Percentiles rank a stretch among this genome's conserved stretches.
Conservation (phyloP, 306 rosid species). For the Acacia crassicarpa region DNA sequence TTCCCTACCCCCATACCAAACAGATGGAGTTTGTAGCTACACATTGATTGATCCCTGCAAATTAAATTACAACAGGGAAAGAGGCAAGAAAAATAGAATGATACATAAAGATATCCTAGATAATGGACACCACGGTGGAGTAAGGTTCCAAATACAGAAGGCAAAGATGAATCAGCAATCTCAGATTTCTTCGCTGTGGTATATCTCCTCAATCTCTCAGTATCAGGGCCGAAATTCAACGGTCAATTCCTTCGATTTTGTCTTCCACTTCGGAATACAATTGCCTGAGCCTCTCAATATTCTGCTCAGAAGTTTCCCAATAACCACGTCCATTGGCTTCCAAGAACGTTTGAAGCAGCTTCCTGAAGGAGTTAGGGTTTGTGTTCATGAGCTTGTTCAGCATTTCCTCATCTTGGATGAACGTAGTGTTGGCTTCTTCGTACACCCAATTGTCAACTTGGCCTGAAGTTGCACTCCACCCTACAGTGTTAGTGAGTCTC, state of each 20-base stretch:
- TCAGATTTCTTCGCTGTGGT: slow-evolving; percentile 33
- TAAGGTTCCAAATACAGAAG: slow-evolving; percentile 6
- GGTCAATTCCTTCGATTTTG: slow-evolving; percentile 93
- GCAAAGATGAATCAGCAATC: slow-evolving; percentile 33
- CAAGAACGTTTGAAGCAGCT: slow-evolving; percentile 88
- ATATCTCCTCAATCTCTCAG: slow-evolving; percentile 27
- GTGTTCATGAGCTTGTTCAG: slow-evolving; percentile 81
- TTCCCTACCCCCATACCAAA: too few species aligned
- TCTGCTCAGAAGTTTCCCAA: slow-evolving; percentile 90
- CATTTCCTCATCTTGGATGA: slow-evolving; percentile 91
- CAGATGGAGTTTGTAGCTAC: slow-evolving; percentile 34
- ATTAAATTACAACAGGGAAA: slow-evolving; percentile 41
- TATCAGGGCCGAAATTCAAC: slow-evolving; percentile 38
- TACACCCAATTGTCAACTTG: slow-evolving; percentile 99
- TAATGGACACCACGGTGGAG: background rate
- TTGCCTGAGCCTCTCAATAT: slow-evolving; percentile 79
- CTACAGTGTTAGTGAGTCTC: slow-evolving; percentile 93
- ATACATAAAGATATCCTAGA: slow-evolving; percentile 33
- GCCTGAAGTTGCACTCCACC: slow-evolving; percentile 99
- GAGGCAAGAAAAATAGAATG: slow-evolving; percentile 26
- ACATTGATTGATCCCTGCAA: slow-evolving; percentile 41
- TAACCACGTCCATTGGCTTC: slow-evolving; percentile 99
- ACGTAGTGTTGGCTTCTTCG: slow-evolving; percentile 96
- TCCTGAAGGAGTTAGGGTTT: slow-evolving; percentile 95
- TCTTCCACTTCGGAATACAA: slow-evolving; percentile 92